Evolutionary conservation across 176 grass and related monocot genomes (phyloP), one percentile per base, ranked within the genome.

Genomic region (Guadua angustifolia): DNA sequence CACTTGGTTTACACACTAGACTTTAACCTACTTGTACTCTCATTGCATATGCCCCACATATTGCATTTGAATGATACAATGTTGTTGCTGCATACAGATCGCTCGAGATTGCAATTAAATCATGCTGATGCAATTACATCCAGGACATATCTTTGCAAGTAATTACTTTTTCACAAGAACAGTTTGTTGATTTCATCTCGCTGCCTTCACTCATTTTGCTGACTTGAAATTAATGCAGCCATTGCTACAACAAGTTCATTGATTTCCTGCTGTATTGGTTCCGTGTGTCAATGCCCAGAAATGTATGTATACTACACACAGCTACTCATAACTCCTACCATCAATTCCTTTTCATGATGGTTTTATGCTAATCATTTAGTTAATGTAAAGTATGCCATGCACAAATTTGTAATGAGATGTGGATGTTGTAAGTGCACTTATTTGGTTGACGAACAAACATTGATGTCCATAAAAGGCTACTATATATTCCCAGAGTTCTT

Each of bases 211-310:
- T 75, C 17, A 80, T 80, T 74, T 76, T 86, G 22, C 17, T 73
- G 18, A 42, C 44, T 84, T 85, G 12, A 78, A 91, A 91, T 87
- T n/a, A 60, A 86, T 98, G 91, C 93, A 99, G 97, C 78, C 69
- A 86, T 79, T 96, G 97, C 83, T 92, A 91, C 83, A 64, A 79
- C 83, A 94, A 94, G 58, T 94, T 94, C 43, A 57, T 94, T 43
- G 89, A 94, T 78, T 92, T 90, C 83, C 82, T 94, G 65, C 73
- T 99, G 64, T 99, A 99, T 82, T 99, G 97, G 93, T 99, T 88
- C 70, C 91, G 89, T 0, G 53, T 94, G 73, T 88, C 97, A 18
- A 68, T 87, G 53, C 88, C 91, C 78, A 83, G 24, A 83, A 78
- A 84, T 88, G 97, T 96, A 94, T 66, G 87, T 94, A 73, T 71